phyloP scores from a whole-genome alignment of 176 grass and related monocot genomes.

The Eleusine coracana region DNA sequence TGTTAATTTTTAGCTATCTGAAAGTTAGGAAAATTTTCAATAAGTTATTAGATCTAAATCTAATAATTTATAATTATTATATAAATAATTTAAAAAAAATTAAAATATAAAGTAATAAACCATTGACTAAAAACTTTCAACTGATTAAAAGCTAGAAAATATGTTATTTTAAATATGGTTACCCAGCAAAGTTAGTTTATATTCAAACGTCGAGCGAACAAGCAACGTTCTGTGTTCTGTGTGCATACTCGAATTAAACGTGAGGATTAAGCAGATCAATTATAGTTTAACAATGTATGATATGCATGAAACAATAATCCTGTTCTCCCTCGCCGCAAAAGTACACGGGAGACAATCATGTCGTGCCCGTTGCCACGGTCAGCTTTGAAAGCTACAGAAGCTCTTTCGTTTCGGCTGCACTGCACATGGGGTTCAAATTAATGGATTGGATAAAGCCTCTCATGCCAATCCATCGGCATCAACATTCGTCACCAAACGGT shows the following conservation, averaged over 20 bases:
- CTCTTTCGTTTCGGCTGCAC: background rate
- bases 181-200: background rate
- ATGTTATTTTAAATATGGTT: too few species aligned
- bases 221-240: background rate
- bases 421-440: background rate
- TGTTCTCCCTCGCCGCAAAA: background rate
- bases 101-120: too few species aligned
- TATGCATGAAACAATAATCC: too few species aligned
- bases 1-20: too few species aligned
- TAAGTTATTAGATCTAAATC: too few species aligned
- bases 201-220: background rate
- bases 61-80: too few species aligned
- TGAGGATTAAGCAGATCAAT: background rate
- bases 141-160: too few species aligned
- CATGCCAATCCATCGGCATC: background rate
- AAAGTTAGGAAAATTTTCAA: too few species aligned
- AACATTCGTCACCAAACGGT: background rate
- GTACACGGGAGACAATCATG: too few species aligned
- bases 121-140: too few species aligned
- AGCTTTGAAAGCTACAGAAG: slow-evolving; percentile 25
- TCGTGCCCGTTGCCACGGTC: slow-evolving; percentile 6
- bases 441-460: too few species aligned
- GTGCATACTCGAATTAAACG: background rate
- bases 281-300: background rate
- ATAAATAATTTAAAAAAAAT: too few species aligned